Evolutionary conservation across 306 rosid species (phyloP).

Genomic region (Dryas drummondii): DNA sequence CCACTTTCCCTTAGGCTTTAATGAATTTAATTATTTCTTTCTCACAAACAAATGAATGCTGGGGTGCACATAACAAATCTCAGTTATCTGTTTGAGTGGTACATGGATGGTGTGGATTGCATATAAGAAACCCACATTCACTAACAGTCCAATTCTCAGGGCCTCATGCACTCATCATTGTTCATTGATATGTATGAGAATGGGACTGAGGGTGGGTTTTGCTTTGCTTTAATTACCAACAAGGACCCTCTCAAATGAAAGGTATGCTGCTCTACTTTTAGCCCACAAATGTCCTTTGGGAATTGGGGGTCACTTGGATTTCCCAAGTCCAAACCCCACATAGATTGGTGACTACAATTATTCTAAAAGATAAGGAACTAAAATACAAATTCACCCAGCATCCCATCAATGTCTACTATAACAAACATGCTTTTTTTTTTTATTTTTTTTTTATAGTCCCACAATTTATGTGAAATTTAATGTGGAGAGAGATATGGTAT

Average conservation of each 20-base stretch:
- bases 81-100: slow-evolving; percentile 3
- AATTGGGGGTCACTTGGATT: slow-evolving; percentile 10
- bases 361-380: slow-evolving; percentile 23
- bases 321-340: slow-evolving; percentile 24
- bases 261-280: slow-evolving; percentile 19
- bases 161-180: neutral
- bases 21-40: too few relatives aligned
- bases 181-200: neutral
- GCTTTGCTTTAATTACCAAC: neutral
- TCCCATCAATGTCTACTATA: slow-evolving; percentile 13
- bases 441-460: slow-evolving; percentile 4
- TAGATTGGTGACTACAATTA: neutral
- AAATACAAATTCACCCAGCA: slow-evolving; percentile 34
- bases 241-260: slow-evolving; percentile 8
- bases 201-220: slow-evolving; percentile 9
- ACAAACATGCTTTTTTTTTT: slow-evolving; percentile 6
- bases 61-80: neutral
- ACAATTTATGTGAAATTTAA: slow-evolving; percentile 16
- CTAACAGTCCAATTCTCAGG: slow-evolving; percentile 14
- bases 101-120: neutral
- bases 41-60: neutral
- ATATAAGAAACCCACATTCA: neutral
- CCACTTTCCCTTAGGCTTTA: neutral
- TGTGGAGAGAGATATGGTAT: slow-evolving; percentile 17
- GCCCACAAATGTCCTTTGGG: slow-evolving; percentile 19